Percentiles rank a stretch among this genome's conserved stretches.
Evolutionary conservation across 768 basidiomycete genomes (phyloP).

Genomic region (Suillus sp.): DNA sequence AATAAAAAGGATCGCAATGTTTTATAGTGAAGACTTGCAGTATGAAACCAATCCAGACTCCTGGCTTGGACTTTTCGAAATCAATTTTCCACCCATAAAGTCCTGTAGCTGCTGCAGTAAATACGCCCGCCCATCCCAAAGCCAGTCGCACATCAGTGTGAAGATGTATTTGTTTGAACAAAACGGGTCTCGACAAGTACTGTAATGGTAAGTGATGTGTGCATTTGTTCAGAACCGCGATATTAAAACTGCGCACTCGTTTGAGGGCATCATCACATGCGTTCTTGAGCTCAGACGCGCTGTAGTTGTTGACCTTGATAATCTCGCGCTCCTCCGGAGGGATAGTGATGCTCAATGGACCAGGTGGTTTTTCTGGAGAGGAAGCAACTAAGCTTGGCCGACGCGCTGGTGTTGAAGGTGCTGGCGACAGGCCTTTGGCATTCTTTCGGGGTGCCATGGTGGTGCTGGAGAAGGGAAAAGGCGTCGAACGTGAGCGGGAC

Average conservation of each 20-base stretch:
- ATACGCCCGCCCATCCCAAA: constrained; percentile 84
- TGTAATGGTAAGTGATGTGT: constrained; percentile 34
- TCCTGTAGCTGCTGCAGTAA: constrained; percentile 79
- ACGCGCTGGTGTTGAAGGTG: constrained; percentile 22
- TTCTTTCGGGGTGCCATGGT: constrained; percentile 27
- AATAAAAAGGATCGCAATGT: constrained; percentile 6
- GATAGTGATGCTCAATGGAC: constrained; percentile 53
- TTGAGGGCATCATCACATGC: constrained; percentile 88
- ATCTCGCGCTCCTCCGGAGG: constrained; percentile 49
- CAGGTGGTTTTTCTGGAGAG: constrained; percentile 45
- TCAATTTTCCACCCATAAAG: constrained; percentile 85
- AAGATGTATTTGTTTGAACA: constrained; percentile 84
- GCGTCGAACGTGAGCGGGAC: constrained; percentile 25
- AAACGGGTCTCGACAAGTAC: constrained; percentile 77
- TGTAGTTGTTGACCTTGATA: constrained; percentile 64
- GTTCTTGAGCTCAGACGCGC: constrained; percentile 61
- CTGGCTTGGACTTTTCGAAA: constrained; percentile 87
- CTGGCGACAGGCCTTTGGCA: constrained; percentile 17
- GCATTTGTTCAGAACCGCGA: not conserved
- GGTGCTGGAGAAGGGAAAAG: constrained; percentile 16
- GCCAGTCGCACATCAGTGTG: constrained; percentile 89
- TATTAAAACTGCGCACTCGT: constrained; percentile 55
- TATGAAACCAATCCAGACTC: constrained; percentile 77
- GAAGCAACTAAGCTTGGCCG: constrained; percentile 25
- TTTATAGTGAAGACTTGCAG: constrained; percentile 50